These are phyloP conservation scores for Rhododendron molle DNA, from an alignment of 148 eudicot genomes.

Conservation along the genomic window DNA sequence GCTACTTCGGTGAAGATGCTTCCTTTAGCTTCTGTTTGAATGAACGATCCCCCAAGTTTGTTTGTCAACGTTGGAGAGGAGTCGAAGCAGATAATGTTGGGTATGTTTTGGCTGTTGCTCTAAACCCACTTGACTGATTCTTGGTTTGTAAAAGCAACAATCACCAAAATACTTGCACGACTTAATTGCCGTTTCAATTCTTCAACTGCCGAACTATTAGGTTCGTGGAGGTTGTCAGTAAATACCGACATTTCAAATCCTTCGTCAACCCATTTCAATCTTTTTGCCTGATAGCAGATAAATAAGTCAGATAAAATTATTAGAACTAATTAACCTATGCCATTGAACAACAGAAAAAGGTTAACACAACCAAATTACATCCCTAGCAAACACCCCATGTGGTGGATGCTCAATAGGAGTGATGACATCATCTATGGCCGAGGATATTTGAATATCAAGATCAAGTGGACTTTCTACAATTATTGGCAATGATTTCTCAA, in stretches of 20 bases:
- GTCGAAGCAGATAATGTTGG: constrained; percentile 74
- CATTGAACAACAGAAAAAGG: not conserved
- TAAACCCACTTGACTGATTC: constrained; percentile 64
- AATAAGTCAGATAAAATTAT: not conserved
- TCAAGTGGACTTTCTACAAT: no score
- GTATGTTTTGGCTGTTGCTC: constrained; percentile 34
- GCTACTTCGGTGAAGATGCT: constrained; percentile 35
- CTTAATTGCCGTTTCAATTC: constrained; percentile 38
- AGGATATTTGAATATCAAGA: no score
- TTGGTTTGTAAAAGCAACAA: constrained; percentile 59
- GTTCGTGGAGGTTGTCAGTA: constrained; percentile 33
- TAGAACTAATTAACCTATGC: not conserved
- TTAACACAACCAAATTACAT: not conserved
- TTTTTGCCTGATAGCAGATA: constrained; percentile 51
- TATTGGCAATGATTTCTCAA: no score
- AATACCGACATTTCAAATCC: constrained; percentile 69
- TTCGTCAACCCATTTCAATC: constrained; percentile 85
- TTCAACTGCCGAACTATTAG: constrained; percentile 15
- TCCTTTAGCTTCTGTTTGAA: constrained; percentile 28
- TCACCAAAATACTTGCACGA: constrained; percentile 52
- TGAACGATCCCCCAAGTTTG: constrained; percentile 64
- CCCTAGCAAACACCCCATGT: no score
- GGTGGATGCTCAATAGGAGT: no score
- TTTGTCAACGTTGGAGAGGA: constrained; percentile 61
- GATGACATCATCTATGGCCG: no score